Evolutionary conservation across 805 yeast genomes (phyloP).

Genomic region (Monosporozyma aerobia): DNA sequence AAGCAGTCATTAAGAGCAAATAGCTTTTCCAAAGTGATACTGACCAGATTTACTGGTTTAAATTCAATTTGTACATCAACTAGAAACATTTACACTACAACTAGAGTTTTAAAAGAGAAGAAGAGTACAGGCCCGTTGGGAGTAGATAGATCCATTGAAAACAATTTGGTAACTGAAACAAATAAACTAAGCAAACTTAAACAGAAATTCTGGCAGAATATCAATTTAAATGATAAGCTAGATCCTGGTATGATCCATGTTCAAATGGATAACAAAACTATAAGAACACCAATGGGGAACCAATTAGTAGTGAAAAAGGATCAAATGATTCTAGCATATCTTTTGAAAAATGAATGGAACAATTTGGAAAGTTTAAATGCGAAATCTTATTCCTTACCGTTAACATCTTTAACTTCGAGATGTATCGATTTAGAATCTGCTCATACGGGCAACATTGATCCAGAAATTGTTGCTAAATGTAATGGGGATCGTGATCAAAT

Average conservation of each 20-base stretch:
- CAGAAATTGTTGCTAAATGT: conserved; percentile 47
- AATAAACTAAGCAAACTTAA: conserved; percentile 62
- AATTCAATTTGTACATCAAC: background rate
- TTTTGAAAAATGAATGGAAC: conserved; percentile 85
- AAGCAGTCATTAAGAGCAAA: background rate
- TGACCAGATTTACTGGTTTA: background rate
- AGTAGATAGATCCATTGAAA: conserved; percentile 36
- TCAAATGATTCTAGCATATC: conserved; percentile 56
- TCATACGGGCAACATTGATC: conserved; percentile 29
- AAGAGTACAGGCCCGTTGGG: conserved; percentile 15
- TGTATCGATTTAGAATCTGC: conserved; percentile 63
- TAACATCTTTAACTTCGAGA: conserved; percentile 80
- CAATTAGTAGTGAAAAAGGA: conserved; percentile 51
- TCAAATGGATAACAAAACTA: conserved; percentile 62
- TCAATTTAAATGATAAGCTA: conserved; percentile 30
- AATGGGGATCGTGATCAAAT: conserved; percentile 51
- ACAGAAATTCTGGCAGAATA: conserved; percentile 75
- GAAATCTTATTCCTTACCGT: conserved; percentile 63
- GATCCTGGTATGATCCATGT: conserved; percentile 37
- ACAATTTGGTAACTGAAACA: conserved; percentile 49
- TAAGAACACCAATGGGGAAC: conserved; percentile 79
- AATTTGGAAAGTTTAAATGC: conserved; percentile 55
- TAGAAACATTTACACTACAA: background rate
- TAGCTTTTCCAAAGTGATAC: background rate
- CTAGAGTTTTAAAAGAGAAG: background rate